Evolutionary conservation across 176 grass and related monocot genomes (phyloP).

Genomic region (Ampelocalamus luodianensis): DNA sequence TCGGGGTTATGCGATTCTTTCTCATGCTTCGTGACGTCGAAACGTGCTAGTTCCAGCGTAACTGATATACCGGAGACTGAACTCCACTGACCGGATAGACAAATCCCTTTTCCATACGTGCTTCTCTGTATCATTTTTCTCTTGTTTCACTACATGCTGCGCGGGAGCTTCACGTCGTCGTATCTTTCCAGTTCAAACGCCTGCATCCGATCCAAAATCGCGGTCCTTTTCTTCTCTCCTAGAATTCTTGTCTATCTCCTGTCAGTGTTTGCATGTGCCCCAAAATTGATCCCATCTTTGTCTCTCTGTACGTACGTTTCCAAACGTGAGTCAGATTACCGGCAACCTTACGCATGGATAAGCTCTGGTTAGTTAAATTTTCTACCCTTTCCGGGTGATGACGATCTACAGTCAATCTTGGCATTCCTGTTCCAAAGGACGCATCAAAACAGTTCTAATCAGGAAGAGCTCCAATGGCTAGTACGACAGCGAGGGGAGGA

Average conservation of each 20-base stretch:
- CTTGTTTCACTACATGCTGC: background rate
- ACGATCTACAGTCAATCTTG: background rate
- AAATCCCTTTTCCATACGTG: background rate
- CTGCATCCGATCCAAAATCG: background rate
- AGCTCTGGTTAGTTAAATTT: background rate
- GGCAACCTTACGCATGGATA: background rate
- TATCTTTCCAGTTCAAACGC: background rate
- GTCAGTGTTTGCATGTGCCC: background rate
- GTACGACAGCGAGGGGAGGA: background rate
- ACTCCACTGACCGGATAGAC: background rate
- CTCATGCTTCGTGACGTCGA: background rate
- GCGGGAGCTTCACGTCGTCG: too few relatives aligned
- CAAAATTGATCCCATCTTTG: background rate
- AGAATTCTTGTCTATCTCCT: background rate
- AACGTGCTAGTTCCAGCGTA: background rate
- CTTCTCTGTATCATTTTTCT: background rate
- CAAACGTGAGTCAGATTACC: background rate
- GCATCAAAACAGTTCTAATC: background rate
- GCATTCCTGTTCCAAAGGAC: background rate
- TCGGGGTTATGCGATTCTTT: background rate
- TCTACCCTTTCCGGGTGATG: background rate
- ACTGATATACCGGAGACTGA: background rate
- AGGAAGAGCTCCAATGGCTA: background rate
- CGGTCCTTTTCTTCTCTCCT: background rate
- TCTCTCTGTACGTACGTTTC: background rate